Base-by-base conservation (phyloP, 1,139 yeast species). In the Scheffersomyces lignicola region DNA sequence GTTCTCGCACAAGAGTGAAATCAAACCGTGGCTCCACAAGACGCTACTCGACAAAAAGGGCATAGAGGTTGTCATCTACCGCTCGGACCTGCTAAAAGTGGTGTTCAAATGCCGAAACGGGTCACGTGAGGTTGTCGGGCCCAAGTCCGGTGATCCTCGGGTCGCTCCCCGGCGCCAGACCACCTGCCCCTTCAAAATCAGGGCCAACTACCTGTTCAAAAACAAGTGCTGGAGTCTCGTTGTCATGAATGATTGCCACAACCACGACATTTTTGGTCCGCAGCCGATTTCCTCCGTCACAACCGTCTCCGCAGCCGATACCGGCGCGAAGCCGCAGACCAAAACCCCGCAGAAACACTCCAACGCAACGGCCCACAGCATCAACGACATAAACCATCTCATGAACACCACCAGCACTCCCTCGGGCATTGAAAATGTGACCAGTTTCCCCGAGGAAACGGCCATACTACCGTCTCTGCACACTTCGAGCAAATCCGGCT, bases 21-120 rank as follows among this genome's bases (percentile, higher is more conserved):
- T 83, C 46, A 83, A 83, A 54, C 86, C 88, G 2, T 83, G 89
- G 89, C 54, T 83, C 30, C 81, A 69, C 47, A 60, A 69, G 25
- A 62, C 63, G 18, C 44, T 64, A 36, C 59, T 73, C 31, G 60
- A 64, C 14, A 61, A 69, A 7, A 66, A 70, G 37, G 85, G 86
- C 1, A 75, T 83, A 24, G 67, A 69, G 37, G 65, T 83, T 12
- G 89, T 80, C 5, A 82, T 82, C 39, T 89, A 81, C 55, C 61
- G 92, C 35, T 79, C 86, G 1, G 92, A 83, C 53, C 72, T 74
- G 25, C 63, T 76, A 31, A 83, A 83, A 55, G 80, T 82, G 26
- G 81, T 83, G 12, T 83, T 83, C 61, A 78, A 80, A 49, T 83
- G 92, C 52, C 82, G 80, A 51, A 55, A 69, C 52, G 51, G 53